phyloP scores from a whole-genome alignment of 1,139 yeast species.

The Yamadazyma atmosphaerica region DNA sequence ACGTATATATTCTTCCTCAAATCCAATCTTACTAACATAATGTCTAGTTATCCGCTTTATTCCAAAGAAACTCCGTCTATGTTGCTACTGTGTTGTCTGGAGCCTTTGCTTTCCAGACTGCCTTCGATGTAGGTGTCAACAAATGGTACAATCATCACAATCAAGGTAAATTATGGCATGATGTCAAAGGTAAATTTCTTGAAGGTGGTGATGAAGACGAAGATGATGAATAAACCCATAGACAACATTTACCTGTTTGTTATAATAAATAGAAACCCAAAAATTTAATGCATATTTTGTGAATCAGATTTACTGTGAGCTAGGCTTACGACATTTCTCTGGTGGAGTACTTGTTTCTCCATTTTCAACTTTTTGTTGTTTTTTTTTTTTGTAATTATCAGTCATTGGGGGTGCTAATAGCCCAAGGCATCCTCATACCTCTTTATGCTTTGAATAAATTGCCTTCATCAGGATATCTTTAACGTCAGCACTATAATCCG shows the following conservation, averaged over 20 bases:
- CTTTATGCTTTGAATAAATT: too few relatives aligned
- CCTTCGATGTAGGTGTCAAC: conserved; percentile 78
- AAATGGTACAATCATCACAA: conserved; percentile 84
- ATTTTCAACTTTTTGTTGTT: too few relatives aligned
- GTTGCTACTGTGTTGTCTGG: conserved; percentile 84
- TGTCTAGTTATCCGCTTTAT: conserved; percentile 44
- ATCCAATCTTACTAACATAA: conserved; percentile 14
- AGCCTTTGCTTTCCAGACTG: conserved; percentile 87
- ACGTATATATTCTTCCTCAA: neutral
- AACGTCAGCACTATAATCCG: too few relatives aligned
- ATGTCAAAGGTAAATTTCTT: conserved; percentile 68
- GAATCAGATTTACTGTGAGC: neutral
- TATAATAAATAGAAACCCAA: conserved; percentile 3
- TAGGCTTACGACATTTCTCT: too few relatives aligned
- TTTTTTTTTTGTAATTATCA: too few relatives aligned
- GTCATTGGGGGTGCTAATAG: too few relatives aligned
- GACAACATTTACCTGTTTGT: neutral
- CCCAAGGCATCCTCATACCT: too few relatives aligned
- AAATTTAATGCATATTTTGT: conserved; percentile 10
- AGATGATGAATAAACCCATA: conserved; percentile 38
- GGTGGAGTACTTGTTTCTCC: too few relatives aligned
- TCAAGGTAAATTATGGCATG: conserved; percentile 97
- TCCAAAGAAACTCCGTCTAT: conserved; percentile 91
- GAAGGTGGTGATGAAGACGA: conserved; percentile 64
- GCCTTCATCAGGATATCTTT: too few relatives aligned